phyloP scores from a whole-genome alignment of 805 yeast species.

The Yarrowia alimentaria region DNA sequence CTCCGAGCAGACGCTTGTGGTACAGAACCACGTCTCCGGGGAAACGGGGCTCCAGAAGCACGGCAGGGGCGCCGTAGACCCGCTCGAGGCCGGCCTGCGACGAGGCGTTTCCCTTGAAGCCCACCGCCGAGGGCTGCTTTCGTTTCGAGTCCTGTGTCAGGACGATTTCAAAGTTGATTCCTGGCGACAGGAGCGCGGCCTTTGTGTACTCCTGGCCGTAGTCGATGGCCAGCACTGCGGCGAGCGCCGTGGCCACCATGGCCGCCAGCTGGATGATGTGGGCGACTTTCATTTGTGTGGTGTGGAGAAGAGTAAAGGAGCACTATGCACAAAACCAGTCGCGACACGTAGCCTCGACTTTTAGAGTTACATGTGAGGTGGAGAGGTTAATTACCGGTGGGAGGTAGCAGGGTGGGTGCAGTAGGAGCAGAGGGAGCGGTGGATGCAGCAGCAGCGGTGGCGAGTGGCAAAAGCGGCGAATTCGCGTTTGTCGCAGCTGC shows the following conservation, averaged over 20 bases:
- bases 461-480: too few species aligned
- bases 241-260: constrained; percentile 36
- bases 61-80: constrained; percentile 73
- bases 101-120: constrained; percentile 46
- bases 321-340: background rate
- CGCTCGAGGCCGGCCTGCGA: constrained; percentile 48
- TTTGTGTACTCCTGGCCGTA: constrained; percentile 85
- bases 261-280: constrained; percentile 26
- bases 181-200: constrained; percentile 87
- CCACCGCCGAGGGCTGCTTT: constrained; percentile 79
- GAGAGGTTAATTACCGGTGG: too few species aligned
- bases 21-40: constrained; percentile 69
- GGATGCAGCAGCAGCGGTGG: too few species aligned
- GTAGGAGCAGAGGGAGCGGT: too few species aligned
- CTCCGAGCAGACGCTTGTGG: constrained; percentile 70
- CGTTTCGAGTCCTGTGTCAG: constrained; percentile 88
- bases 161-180: constrained; percentile 81
- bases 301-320: background rate
- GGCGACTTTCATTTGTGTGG: constrained; percentile 7
- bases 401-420: too few species aligned
- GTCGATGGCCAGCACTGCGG: constrained; percentile 84
- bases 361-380: too few species aligned
- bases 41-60: constrained; percentile 64
- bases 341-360: constrained; percentile 15
- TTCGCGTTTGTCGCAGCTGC: too few species aligned